Evolutionary conservation across 257 asterid genomes (phyloP), one percentile per base, ranked within the genome.

Genomic region (Solanum chaucha): DNA sequence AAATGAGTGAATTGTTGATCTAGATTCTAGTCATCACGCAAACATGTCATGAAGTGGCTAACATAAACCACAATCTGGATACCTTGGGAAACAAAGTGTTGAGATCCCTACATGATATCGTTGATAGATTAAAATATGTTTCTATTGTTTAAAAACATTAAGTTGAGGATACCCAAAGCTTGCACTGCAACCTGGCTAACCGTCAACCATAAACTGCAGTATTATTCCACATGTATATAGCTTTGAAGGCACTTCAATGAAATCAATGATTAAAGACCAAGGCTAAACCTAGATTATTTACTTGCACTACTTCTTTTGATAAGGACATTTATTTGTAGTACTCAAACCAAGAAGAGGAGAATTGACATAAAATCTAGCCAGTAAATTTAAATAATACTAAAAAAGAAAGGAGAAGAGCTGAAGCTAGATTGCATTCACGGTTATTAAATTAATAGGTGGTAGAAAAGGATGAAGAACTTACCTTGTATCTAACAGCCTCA

Each of bases 401-500:
- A 14, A 78, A 13, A 6, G 35, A 41, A 77, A 26, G 38, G 7
- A 77, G 38, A 78, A 44, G 38, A 40, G 34, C 40, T 40, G 83
- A 75, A 75, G 61, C 35, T n/a, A n/a, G n/a, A 75, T n/a, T 40
- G 30, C 59, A n/a, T n/a, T 40, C 30, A 75, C 2, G 8, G n/a
- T 22, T 40, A 13, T 22, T 74, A n/a, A 74, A 46, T 46, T 48
- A 10, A 38, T 2, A 20, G 55, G 58, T 38, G 26, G 59, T 9
- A 55, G 46, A 30, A 30, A 51, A 48, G 22, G 72, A 83, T 26
- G 3, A 67, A 34, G 30, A 86, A 12, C 26, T 89, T 87, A 92
- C 95, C 97, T 92, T 94, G 90, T 84, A 91, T 87, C 94, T 90
- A 87, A 92, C 87, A 88, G 94, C 97, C 90, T 94, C 95, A 74